These are phyloP conservation scores for Plectosphaerella plurivora DNA, from an alignment of 2,329 filamentous ascomycete genomes.

Conservation along the genomic window DNA sequence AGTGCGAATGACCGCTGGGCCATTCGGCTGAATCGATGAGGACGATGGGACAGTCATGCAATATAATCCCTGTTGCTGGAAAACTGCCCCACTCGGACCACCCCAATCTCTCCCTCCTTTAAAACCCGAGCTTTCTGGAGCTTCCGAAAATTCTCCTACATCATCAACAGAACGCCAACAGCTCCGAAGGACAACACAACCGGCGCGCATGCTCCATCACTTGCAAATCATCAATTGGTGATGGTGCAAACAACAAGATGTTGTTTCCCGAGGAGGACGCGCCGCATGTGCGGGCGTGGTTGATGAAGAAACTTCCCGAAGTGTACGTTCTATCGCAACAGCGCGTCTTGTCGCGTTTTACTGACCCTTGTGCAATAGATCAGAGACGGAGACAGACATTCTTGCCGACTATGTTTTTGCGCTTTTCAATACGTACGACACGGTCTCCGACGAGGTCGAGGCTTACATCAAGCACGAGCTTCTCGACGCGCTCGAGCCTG, in stretches of 20 bases:
- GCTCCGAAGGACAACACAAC: not conserved
- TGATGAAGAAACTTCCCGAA: constrained; percentile 49
- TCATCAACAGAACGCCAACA: not conserved
- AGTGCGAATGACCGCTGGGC: too few species aligned
- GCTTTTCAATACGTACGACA: constrained; percentile 63
- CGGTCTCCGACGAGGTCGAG: constrained; percentile 58
- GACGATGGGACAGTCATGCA: too few species aligned
- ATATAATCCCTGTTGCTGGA: too few species aligned
- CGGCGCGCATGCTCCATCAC: not conserved
- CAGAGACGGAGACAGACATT: constrained; percentile 75
- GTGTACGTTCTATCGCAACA: constrained; percentile 5
- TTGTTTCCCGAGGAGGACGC: constrained; percentile 59
- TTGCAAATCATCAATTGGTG: not conserved
- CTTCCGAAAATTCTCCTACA: not conserved
- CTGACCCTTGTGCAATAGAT: constrained; percentile 39
- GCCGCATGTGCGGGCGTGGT: constrained; percentile 67
- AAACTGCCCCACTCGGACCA: too few species aligned
- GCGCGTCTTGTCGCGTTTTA: not conserved
- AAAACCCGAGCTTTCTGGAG: too few species aligned
- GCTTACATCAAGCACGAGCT: constrained; percentile 68
- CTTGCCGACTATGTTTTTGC: constrained; percentile 83
- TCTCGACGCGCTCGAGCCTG: constrained; percentile 69
- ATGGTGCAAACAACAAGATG: constrained; percentile 34
- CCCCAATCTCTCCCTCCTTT: too few species aligned
- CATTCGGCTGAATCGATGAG: too few species aligned